Conservation (phyloP, 2,329 filamentous ascomycete species). For the Fusarium verrucosum region DNA sequence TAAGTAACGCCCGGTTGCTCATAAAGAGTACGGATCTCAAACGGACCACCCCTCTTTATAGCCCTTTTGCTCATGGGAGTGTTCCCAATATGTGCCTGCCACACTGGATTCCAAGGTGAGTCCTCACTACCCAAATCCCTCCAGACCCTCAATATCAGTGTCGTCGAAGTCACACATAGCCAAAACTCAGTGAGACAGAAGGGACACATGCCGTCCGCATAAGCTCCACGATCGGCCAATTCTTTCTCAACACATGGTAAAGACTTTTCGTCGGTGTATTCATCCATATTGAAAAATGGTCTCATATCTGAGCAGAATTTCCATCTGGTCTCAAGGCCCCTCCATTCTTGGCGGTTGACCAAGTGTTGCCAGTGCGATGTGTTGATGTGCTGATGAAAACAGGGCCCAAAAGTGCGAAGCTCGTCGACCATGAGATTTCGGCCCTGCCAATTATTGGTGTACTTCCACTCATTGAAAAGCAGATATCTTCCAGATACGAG, state of each 20-base stretch:
- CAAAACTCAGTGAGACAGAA: conserved; percentile 11
- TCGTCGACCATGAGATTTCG: neutral
- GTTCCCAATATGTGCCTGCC: neutral
- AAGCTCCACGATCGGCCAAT: no score
- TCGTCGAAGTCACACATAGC: neutral
- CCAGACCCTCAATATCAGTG: neutral
- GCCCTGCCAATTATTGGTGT: neutral
- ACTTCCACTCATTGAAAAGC: neutral
- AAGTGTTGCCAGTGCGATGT: neutral
- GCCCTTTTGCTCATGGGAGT: fast-evolving
- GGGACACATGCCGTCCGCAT: neutral
- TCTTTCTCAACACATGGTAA: no score
- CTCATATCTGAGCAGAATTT: no score
- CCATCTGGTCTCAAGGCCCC: neutral
- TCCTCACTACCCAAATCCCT: neutral
- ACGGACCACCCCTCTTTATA: neutral
- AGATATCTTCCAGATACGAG: conserved; percentile 8
- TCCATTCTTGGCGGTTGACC: neutral
- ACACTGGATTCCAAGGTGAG: neutral
- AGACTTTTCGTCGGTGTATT: neutral
- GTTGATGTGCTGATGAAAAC: neutral
- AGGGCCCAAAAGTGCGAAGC: neutral
- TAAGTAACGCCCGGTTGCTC: neutral
- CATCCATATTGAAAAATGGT: neutral
- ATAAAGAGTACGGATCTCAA: neutral